A percentile compares a stretch with the other conserved stretches of the same genome.
Conservation (phyloP, 2,329 filamentous ascomycete genomes). For the Blumeriella jaapii region DNA sequence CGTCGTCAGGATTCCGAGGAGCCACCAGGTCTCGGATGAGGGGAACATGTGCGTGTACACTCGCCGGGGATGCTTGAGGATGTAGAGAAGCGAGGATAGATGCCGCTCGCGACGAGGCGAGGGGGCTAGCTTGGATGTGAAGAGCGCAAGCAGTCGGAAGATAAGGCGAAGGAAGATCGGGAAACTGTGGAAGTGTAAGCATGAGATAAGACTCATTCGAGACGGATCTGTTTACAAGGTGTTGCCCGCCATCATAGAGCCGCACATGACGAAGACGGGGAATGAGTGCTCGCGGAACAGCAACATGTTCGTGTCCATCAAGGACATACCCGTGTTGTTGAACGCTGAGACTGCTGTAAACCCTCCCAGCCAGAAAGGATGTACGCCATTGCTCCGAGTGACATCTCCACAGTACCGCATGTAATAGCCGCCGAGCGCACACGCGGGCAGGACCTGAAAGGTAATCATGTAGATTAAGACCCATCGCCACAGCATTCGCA, state of each 20-base stretch:
- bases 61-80: constrained; percentile 42
- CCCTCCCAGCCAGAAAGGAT: constrained; percentile 31
- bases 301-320: constrained; percentile 1
- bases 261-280: neutral
- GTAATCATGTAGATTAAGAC: no score
- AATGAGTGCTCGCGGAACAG: neutral
- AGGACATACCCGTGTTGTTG: constrained; percentile 7
- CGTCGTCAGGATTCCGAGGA: constrained; percentile 46
- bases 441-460: no score
- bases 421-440: no score
- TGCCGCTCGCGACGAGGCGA: no score
- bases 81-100: constrained; percentile 38
- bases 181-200: constrained; percentile 30
- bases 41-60: constrained; percentile 56
- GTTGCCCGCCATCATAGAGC: neutral
- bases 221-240: neutral
- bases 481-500: no score
- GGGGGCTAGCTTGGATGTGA: no score
- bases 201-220: neutral
- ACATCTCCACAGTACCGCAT: no score
- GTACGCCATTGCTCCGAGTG: no score
- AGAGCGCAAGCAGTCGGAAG: no score
- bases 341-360: constrained; percentile 36
- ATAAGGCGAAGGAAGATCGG: constrained; percentile 49
- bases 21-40: constrained; percentile 50